Percentiles rank a stretch among this genome's conserved stretches.
Evolutionary conservation across 257 asterid genomes (phyloP).

Genomic region (Lycium ferocissimum): DNA sequence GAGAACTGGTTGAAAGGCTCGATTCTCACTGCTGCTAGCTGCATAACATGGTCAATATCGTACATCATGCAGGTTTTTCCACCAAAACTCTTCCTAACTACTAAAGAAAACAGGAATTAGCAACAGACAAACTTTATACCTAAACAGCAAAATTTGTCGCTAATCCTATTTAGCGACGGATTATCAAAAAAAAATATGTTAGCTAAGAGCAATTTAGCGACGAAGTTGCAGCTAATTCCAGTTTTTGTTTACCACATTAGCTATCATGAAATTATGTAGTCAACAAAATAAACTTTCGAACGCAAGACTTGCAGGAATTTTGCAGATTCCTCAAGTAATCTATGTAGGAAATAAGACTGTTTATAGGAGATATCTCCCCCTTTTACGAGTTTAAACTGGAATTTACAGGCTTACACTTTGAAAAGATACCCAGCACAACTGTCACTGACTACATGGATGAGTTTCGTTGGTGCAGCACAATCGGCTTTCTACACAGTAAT

Average conservation of each 20-base stretch:
- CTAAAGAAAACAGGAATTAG: no score
- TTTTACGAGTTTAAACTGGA: not conserved
- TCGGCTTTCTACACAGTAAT: conserved; percentile 69
- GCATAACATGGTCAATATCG: conserved; percentile 70
- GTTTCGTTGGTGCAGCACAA: conserved; percentile 77
- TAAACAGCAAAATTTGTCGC: no score
- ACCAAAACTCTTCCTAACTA: conserved; percentile 8
- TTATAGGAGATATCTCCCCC: conserved; percentile 17
- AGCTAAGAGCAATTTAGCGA: no score
- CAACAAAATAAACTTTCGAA: not conserved
- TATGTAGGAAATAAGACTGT: not conserved
- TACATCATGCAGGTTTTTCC: conserved; percentile 75
- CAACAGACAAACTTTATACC: no score
- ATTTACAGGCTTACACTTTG: conserved; percentile 63
- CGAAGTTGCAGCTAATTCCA: no score
- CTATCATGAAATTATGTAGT: not conserved
- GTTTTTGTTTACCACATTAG: not conserved
- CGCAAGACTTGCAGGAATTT: not conserved
- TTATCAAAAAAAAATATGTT: no score
- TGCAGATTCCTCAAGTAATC: no score
- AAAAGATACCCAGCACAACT: conserved; percentile 80
- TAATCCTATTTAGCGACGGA: no score
- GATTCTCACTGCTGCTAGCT: conserved; percentile 63
- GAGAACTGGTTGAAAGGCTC: conserved; percentile 70
- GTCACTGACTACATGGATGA: conserved; percentile 79